Conservation (phyloP, 106 monocot species). For the Phalaenopsis equestris region DNA sequence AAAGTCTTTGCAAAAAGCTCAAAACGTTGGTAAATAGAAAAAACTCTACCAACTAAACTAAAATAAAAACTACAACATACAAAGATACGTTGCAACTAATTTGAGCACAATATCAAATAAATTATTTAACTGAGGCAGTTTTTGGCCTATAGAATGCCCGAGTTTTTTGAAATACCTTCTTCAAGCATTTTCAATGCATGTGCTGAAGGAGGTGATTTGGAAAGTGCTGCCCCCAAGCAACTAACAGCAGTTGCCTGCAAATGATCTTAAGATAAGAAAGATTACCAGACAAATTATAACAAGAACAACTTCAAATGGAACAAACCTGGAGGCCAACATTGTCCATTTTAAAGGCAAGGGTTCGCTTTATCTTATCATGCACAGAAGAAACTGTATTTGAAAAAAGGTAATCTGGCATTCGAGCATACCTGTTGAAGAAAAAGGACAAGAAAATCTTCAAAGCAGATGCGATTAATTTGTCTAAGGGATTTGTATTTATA, state of each 20-base stretch:
- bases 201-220: slow-evolving; percentile 58
- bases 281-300: neutral
- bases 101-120: neutral
- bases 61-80: neutral
- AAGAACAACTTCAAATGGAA: slow-evolving; percentile 3
- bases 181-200: slow-evolving; percentile 45
- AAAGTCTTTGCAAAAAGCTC: neutral
- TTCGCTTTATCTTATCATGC: slow-evolving; percentile 17
- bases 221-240: slow-evolving; percentile 62
- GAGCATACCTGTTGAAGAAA: slow-evolving; percentile 47
- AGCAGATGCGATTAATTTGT: neutral
- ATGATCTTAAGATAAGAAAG: slow-evolving; percentile 13
- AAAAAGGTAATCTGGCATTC: slow-evolving; percentile 69
- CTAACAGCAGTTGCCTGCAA: slow-evolving; percentile 61
- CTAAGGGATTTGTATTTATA: neutral
- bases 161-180: slow-evolving; percentile 21
- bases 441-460: slow-evolving; percentile 3
- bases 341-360: slow-evolving; percentile 29
- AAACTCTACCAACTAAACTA: neutral
- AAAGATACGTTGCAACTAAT: neutral
- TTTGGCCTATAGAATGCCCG: neutral
- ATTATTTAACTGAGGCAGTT: neutral
- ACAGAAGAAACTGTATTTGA: slow-evolving; percentile 32
- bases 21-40: neutral
- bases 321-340: slow-evolving; percentile 49